phyloP scores from a whole-genome alignment of 2,329 filamentous ascomycete genomes.

The Penicillium sp. region DNA sequence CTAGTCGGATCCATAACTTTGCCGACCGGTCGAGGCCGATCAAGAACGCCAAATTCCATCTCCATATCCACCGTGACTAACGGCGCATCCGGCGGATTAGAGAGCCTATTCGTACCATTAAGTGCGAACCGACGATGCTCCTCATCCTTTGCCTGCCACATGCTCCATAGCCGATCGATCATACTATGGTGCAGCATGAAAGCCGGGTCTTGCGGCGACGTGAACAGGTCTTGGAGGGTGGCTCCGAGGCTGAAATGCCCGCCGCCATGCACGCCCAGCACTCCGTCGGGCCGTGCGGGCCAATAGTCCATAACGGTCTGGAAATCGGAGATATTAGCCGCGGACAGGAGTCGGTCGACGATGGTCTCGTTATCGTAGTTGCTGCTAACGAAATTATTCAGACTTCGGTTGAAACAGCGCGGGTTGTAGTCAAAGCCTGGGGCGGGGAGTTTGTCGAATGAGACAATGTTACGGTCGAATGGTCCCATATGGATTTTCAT shows the following conservation, averaged over 20 bases:
- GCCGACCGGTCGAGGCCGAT: slow-evolving; percentile 10
- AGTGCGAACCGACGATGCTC: slow-evolving; percentile 17
- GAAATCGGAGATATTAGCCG: slow-evolving; percentile 35
- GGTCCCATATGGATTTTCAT: slow-evolving; percentile 32
- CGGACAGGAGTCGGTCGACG: slow-evolving; percentile 15
- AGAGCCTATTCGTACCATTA: slow-evolving; percentile 19
- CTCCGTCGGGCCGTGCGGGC: slow-evolving; percentile 21
- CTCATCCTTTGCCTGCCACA: slow-evolving; percentile 42
- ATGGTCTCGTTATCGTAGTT: slow-evolving; percentile 22
- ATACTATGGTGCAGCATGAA: slow-evolving; percentile 51
- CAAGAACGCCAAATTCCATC: slow-evolving; percentile 24
- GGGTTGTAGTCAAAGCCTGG: slow-evolving; percentile 30
- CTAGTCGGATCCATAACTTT: slow-evolving; percentile 23
- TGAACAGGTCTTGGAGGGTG: slow-evolving; percentile 48
- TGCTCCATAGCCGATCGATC: slow-evolving; percentile 50
- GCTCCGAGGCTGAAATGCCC: slow-evolving; percentile 49
- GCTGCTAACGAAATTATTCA: slow-evolving; percentile 30
- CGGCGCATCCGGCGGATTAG: slow-evolving; percentile 17
- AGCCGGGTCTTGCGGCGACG: slow-evolving; percentile 46
- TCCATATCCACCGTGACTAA: slow-evolving; percentile 15
- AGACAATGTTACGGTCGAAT: slow-evolving; percentile 16
- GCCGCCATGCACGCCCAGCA: slow-evolving; percentile 45
- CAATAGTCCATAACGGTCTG: slow-evolving; percentile 39
- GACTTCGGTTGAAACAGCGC: slow-evolving; percentile 30
- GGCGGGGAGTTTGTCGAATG: slow-evolving; percentile 13